Conservation (phyloP, 23 red algal genomes). For the Gracilaria domingensis region DNA sequence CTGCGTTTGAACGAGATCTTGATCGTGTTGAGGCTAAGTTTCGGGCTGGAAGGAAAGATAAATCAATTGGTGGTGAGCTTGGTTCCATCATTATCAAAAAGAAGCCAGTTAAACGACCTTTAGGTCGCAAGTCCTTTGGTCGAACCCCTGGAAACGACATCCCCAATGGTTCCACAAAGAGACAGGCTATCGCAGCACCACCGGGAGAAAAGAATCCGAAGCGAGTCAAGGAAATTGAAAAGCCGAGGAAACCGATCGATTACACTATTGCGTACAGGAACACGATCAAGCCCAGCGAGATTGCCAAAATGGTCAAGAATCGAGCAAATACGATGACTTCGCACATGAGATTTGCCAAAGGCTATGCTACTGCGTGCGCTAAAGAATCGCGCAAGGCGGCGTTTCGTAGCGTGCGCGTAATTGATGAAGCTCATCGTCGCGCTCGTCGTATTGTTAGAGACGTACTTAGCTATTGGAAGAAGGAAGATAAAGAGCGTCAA, state of each 20-base stretch:
- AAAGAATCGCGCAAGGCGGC: conserved; percentile 78
- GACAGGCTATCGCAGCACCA: conserved; percentile 22
- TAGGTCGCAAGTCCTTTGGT: conserved; percentile 33
- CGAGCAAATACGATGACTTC: conserved; percentile 47
- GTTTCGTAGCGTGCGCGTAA: conserved; percentile 65
- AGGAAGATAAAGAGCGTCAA: conserved; percentile 83
- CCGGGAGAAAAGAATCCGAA: conserved; percentile 39
- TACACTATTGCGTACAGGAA: conserved; percentile 61
- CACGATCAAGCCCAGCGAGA: conserved; percentile 65
- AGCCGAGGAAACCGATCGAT: conserved; percentile 47
- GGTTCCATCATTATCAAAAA: conserved; percentile 81
- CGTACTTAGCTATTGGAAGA: conserved; percentile 79
- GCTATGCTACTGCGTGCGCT: conserved; percentile 61
- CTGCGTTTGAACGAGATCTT: conserved; percentile 71
- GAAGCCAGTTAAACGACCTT: conserved; percentile 26
- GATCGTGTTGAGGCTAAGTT: conserved; percentile 80
- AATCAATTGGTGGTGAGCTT: conserved; percentile 84
- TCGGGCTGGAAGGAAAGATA: conserved; percentile 75
- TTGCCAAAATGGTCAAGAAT: conserved; percentile 70
- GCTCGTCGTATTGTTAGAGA: conserved; percentile 74
- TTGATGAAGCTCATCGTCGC: conserved; percentile 79
- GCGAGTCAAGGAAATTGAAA: conserved; percentile 61
- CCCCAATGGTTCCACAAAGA: conserved; percentile 55
- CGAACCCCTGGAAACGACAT: neutral
- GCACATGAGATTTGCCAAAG: conserved; percentile 48